Conservation (phyloP, 2,329 filamentous ascomycete species). For the Capronia epimyces region DNA sequence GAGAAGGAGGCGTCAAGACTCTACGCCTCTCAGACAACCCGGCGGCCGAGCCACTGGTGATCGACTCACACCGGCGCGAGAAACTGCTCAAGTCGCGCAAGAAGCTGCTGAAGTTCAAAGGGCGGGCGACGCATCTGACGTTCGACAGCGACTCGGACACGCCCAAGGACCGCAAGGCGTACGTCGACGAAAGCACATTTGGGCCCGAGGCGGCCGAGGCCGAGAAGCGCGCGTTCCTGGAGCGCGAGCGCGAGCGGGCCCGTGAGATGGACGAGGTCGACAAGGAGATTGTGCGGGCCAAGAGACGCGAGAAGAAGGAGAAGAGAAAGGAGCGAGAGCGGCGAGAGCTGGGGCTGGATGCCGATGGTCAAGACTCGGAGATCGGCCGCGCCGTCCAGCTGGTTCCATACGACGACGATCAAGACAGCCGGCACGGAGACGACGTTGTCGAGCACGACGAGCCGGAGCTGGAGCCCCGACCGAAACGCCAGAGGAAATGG, state of each 20-base stretch:
- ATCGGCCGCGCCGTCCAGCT: constrained; percentile 31
- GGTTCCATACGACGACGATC: constrained; percentile 31
- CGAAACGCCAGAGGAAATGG: constrained; percentile 40
- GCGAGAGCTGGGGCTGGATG: constrained; percentile 32
- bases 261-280: constrained; percentile 72
- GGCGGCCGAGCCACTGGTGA: constrained; percentile 64
- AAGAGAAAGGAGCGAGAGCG: constrained; percentile 36
- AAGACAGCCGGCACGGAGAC: constrained; percentile 12
- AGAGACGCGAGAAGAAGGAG: constrained; percentile 51
- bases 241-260: constrained; percentile 66
- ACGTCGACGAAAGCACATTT: constrained; percentile 81
- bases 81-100: constrained; percentile 95
- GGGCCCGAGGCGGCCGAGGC: constrained; percentile 69
- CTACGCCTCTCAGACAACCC: constrained; percentile 43
- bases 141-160: constrained; percentile 66
- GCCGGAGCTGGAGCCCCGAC: not conserved
- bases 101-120: constrained; percentile 84
- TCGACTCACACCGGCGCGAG: constrained; percentile 92
- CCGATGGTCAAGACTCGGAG: constrained; percentile 29
- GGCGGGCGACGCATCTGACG: constrained; percentile 74
- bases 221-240: constrained; percentile 60
- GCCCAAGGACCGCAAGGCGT: constrained; percentile 77
- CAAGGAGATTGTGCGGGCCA: constrained; percentile 72
- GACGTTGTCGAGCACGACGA: constrained; percentile 12
- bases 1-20: constrained; percentile 46